These are phyloP conservation scores for Backusella australiensis DNA, from an alignment of 192 early-diverging fungal species.

Conservation along the genomic window DNA sequence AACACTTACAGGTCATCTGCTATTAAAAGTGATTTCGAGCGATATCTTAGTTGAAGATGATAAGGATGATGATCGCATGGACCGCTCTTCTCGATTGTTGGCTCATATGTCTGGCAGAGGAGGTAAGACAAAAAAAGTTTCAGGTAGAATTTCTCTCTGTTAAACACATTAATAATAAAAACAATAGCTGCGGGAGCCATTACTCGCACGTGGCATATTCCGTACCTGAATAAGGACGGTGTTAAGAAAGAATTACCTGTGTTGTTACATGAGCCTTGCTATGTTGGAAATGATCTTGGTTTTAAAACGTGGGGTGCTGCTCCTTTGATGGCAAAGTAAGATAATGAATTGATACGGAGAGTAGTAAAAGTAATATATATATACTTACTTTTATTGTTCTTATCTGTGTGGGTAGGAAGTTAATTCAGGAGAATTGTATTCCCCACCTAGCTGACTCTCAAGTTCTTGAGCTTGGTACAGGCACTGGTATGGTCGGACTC, in stretches of 20 bases:
- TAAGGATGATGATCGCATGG: constrained; percentile 20
- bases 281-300: constrained; percentile 49
- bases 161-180: neutral
- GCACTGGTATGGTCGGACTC: constrained; percentile 50
- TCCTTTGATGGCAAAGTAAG: constrained; percentile 51
- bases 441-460: constrained; percentile 21
- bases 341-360: neutral
- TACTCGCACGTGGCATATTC: constrained; percentile 36
- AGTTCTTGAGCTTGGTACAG: constrained; percentile 54
- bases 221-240: constrained; percentile 20
- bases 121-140: constrained; percentile 13
- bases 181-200: constrained; percentile 33
- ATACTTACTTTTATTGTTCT: too few species aligned
- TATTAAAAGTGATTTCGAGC: constrained; percentile 14
- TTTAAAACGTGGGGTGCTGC: constrained; percentile 59
- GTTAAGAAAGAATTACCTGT: constrained; percentile 7
- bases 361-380: neutral
- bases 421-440: constrained; percentile 30
- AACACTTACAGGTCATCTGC: neutral
- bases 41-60: constrained; percentile 13
- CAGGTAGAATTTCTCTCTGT: neutral
- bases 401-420: constrained; percentile 16
- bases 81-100: constrained; percentile 26
- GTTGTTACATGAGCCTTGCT: constrained; percentile 49
- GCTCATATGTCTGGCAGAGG: constrained; percentile 40